Evolutionary conservation across 176 grass and related monocot genomes (phyloP), one percentile per base, ranked within the genome.

Genomic region (Areca catechu): DNA sequence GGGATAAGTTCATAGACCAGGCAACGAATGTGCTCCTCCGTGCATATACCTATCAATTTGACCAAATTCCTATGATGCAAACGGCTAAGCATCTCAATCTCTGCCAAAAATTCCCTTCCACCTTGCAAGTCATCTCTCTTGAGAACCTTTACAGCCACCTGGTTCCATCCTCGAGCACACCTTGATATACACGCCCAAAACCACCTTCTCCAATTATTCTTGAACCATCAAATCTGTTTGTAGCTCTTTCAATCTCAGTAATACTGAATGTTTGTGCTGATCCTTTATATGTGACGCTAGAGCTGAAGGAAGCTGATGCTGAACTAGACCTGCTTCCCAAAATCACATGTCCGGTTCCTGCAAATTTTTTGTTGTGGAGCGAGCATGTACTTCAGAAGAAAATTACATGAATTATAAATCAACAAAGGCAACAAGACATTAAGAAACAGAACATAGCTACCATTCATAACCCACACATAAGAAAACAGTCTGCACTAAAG

Each of bases 31-130:
- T 92, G 73, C 69, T 98, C 93, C 73, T 98, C 93, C 4, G 78
- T 62, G 7, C 93, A 98, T 68, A 98, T 98, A 37, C 88, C 88
- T 49, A 92, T 85, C 76, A 98, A 65, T 79, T 88, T 98, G 24
- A 98, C 93, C 73, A 98, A 78, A 74, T 98, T 98, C 50, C 93
- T 60, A 60, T 98, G 93, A 73, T 98, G 93, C 84, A 98, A 83
- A 16, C 93, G 84, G 58, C 88, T 83, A 70, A 98, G 82, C 88
- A 98, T 98, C 63, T 98, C 93, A 24, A 98, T 78, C 76, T 98
- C 93, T 19, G 84, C 76, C 76, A 92, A 74, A 73, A 98, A 98
- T 72, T 98, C 93, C 4, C 87, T 78, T 59, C 87, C 93, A 20
- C 93, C 84, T 50, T 92, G 86, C 52, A 69, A 78, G 48, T 92